phyloP scores from a whole-genome alignment of 768 basidiomycete genomes.

The Russula ochroleuca region DNA sequence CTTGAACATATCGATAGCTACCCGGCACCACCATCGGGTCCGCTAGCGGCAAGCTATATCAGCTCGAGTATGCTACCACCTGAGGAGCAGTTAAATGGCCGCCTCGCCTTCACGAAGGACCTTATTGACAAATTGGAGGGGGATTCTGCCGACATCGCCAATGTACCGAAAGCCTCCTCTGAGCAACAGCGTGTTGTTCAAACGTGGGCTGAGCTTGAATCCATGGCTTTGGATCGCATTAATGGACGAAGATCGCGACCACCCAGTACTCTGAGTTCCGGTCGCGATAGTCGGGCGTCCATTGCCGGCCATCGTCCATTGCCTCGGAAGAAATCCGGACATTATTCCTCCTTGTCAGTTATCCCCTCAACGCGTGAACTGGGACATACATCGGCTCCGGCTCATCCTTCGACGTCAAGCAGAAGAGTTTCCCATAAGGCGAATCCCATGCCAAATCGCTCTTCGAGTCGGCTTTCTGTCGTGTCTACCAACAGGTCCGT shows the following conservation, averaged over 20 bases:
- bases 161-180: conserved; percentile 56
- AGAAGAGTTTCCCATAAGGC: conserved; percentile 49
- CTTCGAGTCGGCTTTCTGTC: conserved; percentile 56
- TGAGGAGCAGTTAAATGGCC: conserved; percentile 60
- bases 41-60: conserved; percentile 49
- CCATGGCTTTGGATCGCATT: conserved; percentile 72
- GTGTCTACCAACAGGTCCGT: conserved; percentile 57
- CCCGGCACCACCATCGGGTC: conserved; percentile 53
- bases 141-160: conserved; percentile 41
- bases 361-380: conserved; percentile 31
- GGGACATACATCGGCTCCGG: conserved; percentile 41
- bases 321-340: conserved; percentile 34
- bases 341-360: conserved; percentile 42
- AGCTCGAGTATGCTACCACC: conserved; percentile 45
- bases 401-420: conserved; percentile 43
- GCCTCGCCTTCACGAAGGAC: conserved; percentile 59
- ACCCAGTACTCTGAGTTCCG: conserved; percentile 60
- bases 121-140: conserved; percentile 46
- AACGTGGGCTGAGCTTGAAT: conserved; percentile 75
- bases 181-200: conserved; percentile 69
- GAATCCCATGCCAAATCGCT: conserved; percentile 40
- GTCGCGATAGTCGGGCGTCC: conserved; percentile 54
- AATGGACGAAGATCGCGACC: conserved; percentile 60
- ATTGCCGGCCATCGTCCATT: conserved; percentile 28
- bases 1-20: conserved; percentile 84